These are phyloP conservation scores for Delonix regia DNA, from an alignment of 306 rosid species.

Conservation along the genomic window DNA sequence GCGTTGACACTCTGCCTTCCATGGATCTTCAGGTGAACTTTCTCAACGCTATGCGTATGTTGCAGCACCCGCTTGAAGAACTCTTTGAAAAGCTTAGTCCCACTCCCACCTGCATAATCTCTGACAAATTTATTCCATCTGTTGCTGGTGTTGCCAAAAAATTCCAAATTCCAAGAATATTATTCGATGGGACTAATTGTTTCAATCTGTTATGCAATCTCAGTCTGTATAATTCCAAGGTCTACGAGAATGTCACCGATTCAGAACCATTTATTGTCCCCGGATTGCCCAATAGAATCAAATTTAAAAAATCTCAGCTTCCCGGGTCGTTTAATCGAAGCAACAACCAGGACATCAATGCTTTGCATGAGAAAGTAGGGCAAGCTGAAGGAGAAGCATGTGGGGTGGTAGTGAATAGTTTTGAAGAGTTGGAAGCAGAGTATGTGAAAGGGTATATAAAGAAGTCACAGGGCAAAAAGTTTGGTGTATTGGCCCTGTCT, in stretches of 20 bases:
- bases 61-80: conserved; percentile 43
- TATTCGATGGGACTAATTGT: conserved; percentile 44
- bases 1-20: conserved; percentile 58
- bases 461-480: conserved; percentile 21
- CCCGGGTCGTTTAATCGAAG: conserved; percentile 8
- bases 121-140: conserved; percentile 48
- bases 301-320: conserved; percentile 33
- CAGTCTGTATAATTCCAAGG: conserved; percentile 17
- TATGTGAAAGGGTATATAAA: conserved; percentile 35
- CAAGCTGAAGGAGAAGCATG: conserved; percentile 21
- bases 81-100: conserved; percentile 37
- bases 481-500: conserved; percentile 66
- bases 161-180: conserved; percentile 51
- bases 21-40: conserved; percentile 47
- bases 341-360: neutral
- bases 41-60: conserved; percentile 36
- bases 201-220: conserved; percentile 43
- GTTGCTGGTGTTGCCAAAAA: conserved; percentile 35
- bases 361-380: conserved; percentile 13
- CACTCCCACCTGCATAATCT: conserved; percentile 49
- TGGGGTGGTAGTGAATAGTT: conserved; percentile 54
- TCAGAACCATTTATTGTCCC: conserved; percentile 34
- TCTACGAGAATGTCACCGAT: conserved; percentile 12
- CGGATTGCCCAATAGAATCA: conserved; percentile 35
- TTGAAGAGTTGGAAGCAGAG: conserved; percentile 46